Evolutionary conservation across 768 basidiomycete species (phyloP), one percentile per base, ranked within the genome.

Genomic region (Hemileccinum impolitum): DNA sequence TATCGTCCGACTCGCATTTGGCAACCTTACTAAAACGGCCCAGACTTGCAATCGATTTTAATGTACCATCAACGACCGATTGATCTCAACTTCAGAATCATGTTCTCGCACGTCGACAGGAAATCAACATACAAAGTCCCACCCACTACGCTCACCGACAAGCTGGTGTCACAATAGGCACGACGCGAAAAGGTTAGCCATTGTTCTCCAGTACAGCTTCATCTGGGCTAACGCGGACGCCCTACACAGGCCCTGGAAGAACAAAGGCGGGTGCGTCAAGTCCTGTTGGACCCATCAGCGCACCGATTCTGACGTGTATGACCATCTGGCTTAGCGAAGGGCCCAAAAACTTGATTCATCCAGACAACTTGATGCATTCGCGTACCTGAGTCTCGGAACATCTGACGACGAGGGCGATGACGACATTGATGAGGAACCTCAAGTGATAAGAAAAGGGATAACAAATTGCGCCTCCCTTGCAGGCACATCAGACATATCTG

Each of bases 221-320:
- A 45, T 14, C 32, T 42, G 9, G 31, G 30, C 56, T 66, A 45
- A 69, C 52, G 17, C 32, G 11, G 31, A 31, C 13, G n/a, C n/a
- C n/a, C n/a, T 25, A 15, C 28, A 10, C 41, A 89, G 88, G 87
- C 86, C 26, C 69, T 92, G 6, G 84, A 88, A 60, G 88, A 88
- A 58, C 88, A 90, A 67, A 89, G 85, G 74, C 82, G 79, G 59
- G 88, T 88, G 65, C 62, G 73, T 67, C 52, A 38, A 34, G 46
- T 49, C 23, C 32, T 18, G 23, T 41, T 32, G 36, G 14, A 13
- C 21, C 42, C 42, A 36, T 44, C 32, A 30, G 31, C 43, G 5
- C 26, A 31, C 42, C 45, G 45, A 25, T 45, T 47, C 49, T 55
- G 14, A 53, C 47, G 11, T 10, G 5, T 48, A 38, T 44, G 15